Percentiles rank a stretch among this genome's conserved stretches.
These are phyloP conservation scores for Telfairia occidentalis DNA, from an alignment of 331 rosid species.

Conservation along the genomic window DNA sequence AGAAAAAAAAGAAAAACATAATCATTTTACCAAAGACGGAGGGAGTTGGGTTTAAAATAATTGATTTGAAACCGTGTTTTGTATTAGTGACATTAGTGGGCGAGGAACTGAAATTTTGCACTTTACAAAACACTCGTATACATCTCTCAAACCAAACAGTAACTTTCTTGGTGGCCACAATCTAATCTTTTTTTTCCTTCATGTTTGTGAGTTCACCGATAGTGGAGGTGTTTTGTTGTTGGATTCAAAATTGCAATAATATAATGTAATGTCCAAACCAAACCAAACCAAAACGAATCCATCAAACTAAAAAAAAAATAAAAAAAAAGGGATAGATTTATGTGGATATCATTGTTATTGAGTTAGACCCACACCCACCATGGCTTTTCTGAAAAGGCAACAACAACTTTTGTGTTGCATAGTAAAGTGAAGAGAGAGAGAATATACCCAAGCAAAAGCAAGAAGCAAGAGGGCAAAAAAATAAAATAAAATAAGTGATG, in stretches of 20 bases:
- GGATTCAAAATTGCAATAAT: not conserved
- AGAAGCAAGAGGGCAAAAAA: not conserved
- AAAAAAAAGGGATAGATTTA: not conserved
- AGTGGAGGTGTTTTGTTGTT: not conserved
- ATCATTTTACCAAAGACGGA: constrained; percentile 4
- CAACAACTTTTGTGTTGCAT: not conserved
- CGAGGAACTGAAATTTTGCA: not conserved
- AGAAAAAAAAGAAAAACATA: not conserved
- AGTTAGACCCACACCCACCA: not conserved
- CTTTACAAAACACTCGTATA: not conserved
- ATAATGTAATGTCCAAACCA: not conserved
- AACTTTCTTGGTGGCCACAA: not conserved
- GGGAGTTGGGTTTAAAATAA: not conserved
- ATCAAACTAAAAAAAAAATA: not conserved
- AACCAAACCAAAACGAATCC: not conserved
- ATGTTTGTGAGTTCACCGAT: not conserved
- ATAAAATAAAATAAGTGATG: not conserved
- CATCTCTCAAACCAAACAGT: constrained; percentile 1
- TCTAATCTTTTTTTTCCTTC: not conserved
- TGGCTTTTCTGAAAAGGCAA: constrained; percentile 1
- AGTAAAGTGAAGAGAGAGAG: not conserved
- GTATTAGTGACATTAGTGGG: not conserved
- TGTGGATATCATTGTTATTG: not conserved
- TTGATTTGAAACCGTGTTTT: too few species aligned
- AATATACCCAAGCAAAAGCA: not conserved